Percentiles rank a stretch among this genome's conserved stretches.
Conservation (phyloP, 2,329 filamentous ascomycete species). For the Diaporthe aspalathi region DNA sequence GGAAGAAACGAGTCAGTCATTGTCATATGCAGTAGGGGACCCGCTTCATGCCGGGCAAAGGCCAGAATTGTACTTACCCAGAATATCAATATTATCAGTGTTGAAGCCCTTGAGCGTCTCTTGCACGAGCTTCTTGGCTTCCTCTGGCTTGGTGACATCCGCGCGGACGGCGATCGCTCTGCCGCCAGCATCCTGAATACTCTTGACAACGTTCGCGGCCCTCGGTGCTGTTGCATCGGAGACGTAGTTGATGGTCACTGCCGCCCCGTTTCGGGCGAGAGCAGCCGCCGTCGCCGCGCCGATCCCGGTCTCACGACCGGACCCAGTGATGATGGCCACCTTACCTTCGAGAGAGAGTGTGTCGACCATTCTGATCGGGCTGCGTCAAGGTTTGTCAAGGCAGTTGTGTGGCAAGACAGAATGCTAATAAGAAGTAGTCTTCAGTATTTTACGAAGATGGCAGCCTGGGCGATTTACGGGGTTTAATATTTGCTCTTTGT, state of each 20-base stretch:
- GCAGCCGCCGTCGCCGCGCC: slow-evolving; percentile 55
- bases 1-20: not conserved
- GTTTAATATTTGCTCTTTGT: slow-evolving; percentile 23
- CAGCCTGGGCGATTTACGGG: slow-evolving; percentile 1
- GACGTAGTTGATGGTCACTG: slow-evolving; percentile 54
- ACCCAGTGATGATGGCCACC: slow-evolving; percentile 58
- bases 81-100: slow-evolving; percentile 54
- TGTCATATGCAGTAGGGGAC: not conserved
- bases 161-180: slow-evolving; percentile 49
- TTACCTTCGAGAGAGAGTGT: slow-evolving; percentile 54
- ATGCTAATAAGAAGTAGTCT: not conserved
- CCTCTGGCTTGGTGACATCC: slow-evolving; percentile 48
- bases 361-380: slow-evolving; percentile 41
- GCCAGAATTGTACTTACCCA: slow-evolving; percentile 46
- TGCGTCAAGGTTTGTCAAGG: too few species aligned
- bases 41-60: not conserved
- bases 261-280: slow-evolving; percentile 55
- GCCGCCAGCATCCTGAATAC: slow-evolving; percentile 46
- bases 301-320: slow-evolving; percentile 56
- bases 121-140: slow-evolving; percentile 48
- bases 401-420: too few species aligned
- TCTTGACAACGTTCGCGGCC: slow-evolving; percentile 48
- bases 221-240: slow-evolving; percentile 48
- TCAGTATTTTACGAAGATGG: not conserved
- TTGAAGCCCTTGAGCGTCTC: slow-evolving; percentile 50